Evolutionary conservation across 208 protist genomes (phyloP), one percentile per base, ranked within the genome.

Genomic region (Phytomonas francai): DNA sequence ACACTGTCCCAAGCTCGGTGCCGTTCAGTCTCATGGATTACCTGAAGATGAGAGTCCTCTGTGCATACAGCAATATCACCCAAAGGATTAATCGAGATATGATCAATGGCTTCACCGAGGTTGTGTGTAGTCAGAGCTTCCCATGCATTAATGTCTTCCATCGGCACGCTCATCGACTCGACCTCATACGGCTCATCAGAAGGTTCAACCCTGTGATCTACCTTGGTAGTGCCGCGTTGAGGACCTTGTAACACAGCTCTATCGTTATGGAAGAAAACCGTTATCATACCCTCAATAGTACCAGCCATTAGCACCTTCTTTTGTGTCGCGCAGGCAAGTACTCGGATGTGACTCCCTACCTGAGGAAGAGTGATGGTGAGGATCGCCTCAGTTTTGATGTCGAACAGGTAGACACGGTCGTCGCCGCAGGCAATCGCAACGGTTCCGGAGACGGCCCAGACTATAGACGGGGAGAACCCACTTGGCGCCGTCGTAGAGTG

Each of bases 1-100:
- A 86, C 77, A 65, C 88, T 84, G 67, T 92, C 85, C 88, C 90
- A 96, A 32, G 79, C 76, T 32, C 90, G 85, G 57, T 90, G 85
- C 19, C 92, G 88, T 34, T 87, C 76, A 56, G 88, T 93, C 71
- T 96, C 93, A 59, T 93, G 89, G 30, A 97, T 79, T 36, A 96
- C 79, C 67, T 89, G 76, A 60, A 96, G 61, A 59, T 85, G 77
- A 22, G 79, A 80, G 5, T 75, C 85, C 39, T 69, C 68, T 33
- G 76, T 78, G 62, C 81, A 79, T 33, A 86, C 67, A 42, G 81
- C 80, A 56, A 94, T 78, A 67, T 90, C 78, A 31, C 86, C 82
- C 12, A 79, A 59, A 22, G 78, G 74, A 25, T 68, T 87, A 39
- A 91, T 85, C 54, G 80, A 45, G 54, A 93, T 76, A 51, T 77